These are phyloP conservation scores for Periglandula ipomoeae DNA, from an alignment of 2,329 filamentous ascomycete genomes.

Conservation along the genomic window DNA sequence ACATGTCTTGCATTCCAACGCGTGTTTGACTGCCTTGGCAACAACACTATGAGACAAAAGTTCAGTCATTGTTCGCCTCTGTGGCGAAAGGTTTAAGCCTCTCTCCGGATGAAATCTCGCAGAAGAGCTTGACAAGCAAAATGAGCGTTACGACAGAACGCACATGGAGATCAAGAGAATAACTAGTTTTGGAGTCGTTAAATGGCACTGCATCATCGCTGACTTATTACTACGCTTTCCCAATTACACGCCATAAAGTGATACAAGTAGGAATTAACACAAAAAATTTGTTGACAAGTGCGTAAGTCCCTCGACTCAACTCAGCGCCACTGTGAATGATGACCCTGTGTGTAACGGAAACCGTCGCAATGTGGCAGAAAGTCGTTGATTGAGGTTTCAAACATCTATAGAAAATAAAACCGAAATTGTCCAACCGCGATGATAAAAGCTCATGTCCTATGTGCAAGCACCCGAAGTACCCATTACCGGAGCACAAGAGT, in stretches of 20 bases:
- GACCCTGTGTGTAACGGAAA: neutral
- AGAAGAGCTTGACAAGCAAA: too few species aligned
- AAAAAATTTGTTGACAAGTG: neutral
- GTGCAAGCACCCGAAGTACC: constrained; percentile 14
- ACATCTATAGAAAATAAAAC: neutral
- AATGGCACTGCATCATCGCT: neutral
- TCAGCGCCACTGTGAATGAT: neutral
- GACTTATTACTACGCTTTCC: neutral
- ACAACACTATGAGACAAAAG: neutral
- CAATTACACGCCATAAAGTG: neutral
- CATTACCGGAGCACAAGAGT: constrained; percentile 14
- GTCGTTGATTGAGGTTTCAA: neutral
- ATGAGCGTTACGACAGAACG: too few species aligned
- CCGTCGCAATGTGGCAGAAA: neutral
- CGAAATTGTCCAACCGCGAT: constrained; percentile 12
- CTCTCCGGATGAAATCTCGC: too few species aligned
- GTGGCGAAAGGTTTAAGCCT: too few species aligned
- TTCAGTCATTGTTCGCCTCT: neutral
- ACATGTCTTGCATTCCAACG: constrained; percentile 14
- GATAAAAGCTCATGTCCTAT: constrained; percentile 17
- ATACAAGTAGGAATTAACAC: neutral
- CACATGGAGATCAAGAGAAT: too few species aligned
- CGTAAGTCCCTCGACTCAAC: neutral
- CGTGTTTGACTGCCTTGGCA: neutral
- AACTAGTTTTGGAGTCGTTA: neutral